Evolutionary conservation across 495 filamentous ascomycete species (phyloP).

Genomic region (Aspergillus avenaceus): DNA sequence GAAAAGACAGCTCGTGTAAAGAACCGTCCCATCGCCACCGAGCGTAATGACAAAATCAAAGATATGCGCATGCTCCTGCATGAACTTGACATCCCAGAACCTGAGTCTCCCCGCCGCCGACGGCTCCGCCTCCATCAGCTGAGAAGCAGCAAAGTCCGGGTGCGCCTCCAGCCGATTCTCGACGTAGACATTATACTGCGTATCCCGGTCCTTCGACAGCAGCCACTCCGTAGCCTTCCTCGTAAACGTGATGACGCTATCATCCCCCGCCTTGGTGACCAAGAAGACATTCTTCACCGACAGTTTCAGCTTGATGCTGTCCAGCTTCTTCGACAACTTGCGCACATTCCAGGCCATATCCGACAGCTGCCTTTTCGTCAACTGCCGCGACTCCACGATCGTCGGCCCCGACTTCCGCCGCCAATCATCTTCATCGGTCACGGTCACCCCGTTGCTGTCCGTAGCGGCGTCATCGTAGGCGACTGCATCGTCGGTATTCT

Average conservation of each 20-base stretch:
- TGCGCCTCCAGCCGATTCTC: constrained; percentile 69
- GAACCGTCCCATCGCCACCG: constrained; percentile 93
- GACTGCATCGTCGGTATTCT: constrained; percentile 16
- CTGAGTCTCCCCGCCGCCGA: constrained; percentile 57
- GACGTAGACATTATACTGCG: constrained; percentile 71
- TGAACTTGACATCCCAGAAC: constrained; percentile 82
- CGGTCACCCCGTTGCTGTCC: constrained; percentile 17
- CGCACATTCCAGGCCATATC: constrained; percentile 97
- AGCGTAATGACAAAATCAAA: constrained; percentile 94
- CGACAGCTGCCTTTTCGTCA: constrained; percentile 88
- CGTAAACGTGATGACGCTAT: constrained; percentile 73
- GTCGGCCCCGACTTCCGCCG: constrained; percentile 24
- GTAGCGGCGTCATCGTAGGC: constrained; percentile 18
- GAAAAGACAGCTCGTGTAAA: constrained; percentile 95
- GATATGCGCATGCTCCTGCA: constrained; percentile 68
- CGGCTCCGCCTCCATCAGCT: constrained; percentile 55
- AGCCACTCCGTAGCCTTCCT: constrained; percentile 78
- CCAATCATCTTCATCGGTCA: constrained; percentile 18
- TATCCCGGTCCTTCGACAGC: constrained; percentile 67
- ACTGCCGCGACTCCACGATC: constrained; percentile 54
- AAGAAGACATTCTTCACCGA: constrained; percentile 80
- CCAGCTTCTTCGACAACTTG: constrained; percentile 81
- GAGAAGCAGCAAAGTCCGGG: constrained; percentile 63
- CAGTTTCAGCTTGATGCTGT: constrained; percentile 72
- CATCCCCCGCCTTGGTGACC: constrained; percentile 84